Evolutionary conservation across 371 early-diverging fungal species (phyloP).

Genomic region (Actinomucor elegans): DNA sequence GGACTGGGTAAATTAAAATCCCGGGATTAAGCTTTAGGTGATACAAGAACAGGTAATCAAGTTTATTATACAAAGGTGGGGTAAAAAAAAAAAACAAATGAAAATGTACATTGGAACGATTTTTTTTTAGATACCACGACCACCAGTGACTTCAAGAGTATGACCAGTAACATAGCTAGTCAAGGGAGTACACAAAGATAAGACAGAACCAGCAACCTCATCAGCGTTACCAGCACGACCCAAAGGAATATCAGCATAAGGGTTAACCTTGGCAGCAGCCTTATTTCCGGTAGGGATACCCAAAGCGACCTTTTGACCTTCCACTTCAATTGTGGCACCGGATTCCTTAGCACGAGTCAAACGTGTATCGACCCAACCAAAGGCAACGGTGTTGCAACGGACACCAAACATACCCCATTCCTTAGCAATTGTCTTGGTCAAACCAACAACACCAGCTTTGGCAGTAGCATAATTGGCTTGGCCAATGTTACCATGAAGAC

Average conservation of each 20-base stretch:
- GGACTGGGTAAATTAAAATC: too few relatives aligned
- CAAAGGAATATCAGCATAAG: slow-evolving; percentile 61
- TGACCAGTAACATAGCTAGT: slow-evolving; percentile 64
- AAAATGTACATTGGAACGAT: too few relatives aligned
- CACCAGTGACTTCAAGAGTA: slow-evolving; percentile 71
- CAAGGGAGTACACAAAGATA: slow-evolving; percentile 67
- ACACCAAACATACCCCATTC: slow-evolving; percentile 66
- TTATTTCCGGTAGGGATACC: slow-evolving; percentile 66
- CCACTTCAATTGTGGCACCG: slow-evolving; percentile 64
- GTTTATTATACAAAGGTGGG: too few relatives aligned
- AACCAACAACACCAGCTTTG: slow-evolving; percentile 58
- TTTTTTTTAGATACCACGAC: slow-evolving; percentile 70
- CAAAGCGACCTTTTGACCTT: slow-evolving; percentile 67
- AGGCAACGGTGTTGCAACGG: slow-evolving; percentile 67
- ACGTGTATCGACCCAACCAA: slow-evolving; percentile 70
- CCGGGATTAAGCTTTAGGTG: too few relatives aligned
- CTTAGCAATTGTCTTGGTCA: slow-evolving; percentile 65
- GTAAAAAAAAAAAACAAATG: too few relatives aligned
- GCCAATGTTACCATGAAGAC: slow-evolving; percentile 70
- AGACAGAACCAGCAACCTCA: slow-evolving; percentile 66
- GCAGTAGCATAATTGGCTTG: slow-evolving; percentile 64
- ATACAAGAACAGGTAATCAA: too few relatives aligned
- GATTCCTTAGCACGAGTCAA: slow-evolving; percentile 71
- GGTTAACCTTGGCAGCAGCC: slow-evolving; percentile 36
- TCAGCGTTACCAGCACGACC: slow-evolving; percentile 66